These are phyloP conservation scores for Mortierella sp. DNA, from an alignment of 371 early-diverging fungal genomes.

Conservation along the genomic window DNA sequence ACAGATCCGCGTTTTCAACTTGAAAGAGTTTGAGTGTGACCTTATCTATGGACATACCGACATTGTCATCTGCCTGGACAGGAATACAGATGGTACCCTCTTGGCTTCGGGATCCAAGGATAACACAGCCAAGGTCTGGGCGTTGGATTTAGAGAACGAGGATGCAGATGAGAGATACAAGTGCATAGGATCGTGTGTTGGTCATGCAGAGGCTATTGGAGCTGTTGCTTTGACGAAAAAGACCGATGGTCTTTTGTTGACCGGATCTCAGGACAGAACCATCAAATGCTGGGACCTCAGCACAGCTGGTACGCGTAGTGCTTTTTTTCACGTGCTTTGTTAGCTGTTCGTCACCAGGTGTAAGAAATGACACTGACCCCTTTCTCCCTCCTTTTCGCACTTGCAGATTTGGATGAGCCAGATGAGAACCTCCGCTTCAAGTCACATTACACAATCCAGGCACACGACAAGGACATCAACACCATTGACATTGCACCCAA, in stretches of 20 bases:
- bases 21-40: conserved; percentile 84
- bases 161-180: conserved; percentile 67
- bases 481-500: conserved; percentile 93
- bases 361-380: neutral
- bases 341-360: neutral
- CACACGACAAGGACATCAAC: conserved; percentile 99
- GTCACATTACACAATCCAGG: conserved; percentile 89
- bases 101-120: conserved; percentile 94
- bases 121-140: conserved; percentile 89
- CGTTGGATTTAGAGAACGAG: conserved; percentile 62
- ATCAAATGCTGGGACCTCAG: conserved; percentile 93
- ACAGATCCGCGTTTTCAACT: conserved; percentile 88
- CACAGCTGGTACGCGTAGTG: conserved; percentile 54
- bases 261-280: conserved; percentile 95
- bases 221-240: conserved; percentile 82
- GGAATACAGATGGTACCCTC: conserved; percentile 73
- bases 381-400: neutral
- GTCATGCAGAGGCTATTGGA: conserved; percentile 94
- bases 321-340: no score
- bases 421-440: conserved; percentile 66
- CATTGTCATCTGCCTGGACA: conserved; percentile 86
- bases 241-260: conserved; percentile 73
- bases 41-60: conserved; percentile 91
- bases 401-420: conserved; percentile 59
- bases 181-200: conserved; percentile 81